These are phyloP conservation scores for Bassia scoparia DNA, from an alignment of 148 eudicot species.

Conservation along the genomic window DNA sequence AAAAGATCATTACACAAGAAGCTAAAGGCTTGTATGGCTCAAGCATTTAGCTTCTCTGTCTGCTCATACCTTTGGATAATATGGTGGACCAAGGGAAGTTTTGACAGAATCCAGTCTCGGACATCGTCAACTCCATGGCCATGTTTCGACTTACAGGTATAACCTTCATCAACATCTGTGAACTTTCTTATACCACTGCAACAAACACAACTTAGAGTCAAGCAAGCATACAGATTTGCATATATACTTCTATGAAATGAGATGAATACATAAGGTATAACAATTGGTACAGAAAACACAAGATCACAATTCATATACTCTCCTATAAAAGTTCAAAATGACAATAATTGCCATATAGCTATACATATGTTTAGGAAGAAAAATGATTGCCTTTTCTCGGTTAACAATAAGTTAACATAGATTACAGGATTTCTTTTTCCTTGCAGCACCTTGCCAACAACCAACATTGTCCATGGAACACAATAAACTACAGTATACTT, in stretches of 20 bases:
- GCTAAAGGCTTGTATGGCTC: constrained; percentile 5
- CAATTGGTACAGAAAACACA: not conserved
- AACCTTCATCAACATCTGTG: constrained; percentile 88
- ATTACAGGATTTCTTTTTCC: not conserved
- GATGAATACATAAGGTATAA: not conserved
- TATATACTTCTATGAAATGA: not conserved
- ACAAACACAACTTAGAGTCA: constrained; percentile 14
- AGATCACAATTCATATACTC: not conserved
- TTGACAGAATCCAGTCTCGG: constrained; percentile 90
- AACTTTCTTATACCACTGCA: constrained; percentile 95
- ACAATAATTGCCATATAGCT: not conserved
- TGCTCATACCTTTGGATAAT: constrained; percentile 72
- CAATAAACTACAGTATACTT: not conserved
- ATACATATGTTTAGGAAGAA: not conserved
- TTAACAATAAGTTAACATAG: not conserved
- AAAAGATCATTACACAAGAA: constrained; percentile 8
- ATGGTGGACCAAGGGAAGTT: constrained; percentile 84
- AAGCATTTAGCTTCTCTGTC: too few species aligned
- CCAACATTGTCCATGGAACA: not conserved
- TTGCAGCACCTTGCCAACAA: not conserved
- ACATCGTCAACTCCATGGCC: constrained; percentile 97
- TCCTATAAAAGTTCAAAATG: not conserved
- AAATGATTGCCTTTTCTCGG: not conserved
- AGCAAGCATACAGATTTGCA: not conserved
- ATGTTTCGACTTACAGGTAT: constrained; percentile 95